Conservation (phyloP, 1,284 basidiomycete species). For the Exobasidium rhododendri region DNA sequence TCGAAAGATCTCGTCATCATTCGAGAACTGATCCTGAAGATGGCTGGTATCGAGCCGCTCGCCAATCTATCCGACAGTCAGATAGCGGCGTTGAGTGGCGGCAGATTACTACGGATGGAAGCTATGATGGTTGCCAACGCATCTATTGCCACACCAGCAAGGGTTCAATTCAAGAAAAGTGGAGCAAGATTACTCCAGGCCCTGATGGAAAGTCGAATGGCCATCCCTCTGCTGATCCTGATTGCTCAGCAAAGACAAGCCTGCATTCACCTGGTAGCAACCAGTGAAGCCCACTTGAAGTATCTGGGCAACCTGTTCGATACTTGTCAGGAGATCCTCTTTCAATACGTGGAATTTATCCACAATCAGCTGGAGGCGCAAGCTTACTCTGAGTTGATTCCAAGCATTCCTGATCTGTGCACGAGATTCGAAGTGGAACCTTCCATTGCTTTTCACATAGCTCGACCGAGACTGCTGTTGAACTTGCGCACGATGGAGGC, state of each 20-base stretch:
- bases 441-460: conserved; percentile 48
- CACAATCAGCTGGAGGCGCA: conserved; percentile 35
- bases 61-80: conserved; percentile 74
- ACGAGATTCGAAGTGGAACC: conserved; percentile 47
- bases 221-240: conserved; percentile 46
- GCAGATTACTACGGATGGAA: conserved; percentile 79
- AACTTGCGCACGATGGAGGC: conserved; percentile 14
- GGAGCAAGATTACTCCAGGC: conserved; percentile 38
- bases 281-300: conserved; percentile 48
- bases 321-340: conserved; percentile 44
- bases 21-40: conserved; percentile 86
- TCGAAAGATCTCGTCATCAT: conserved; percentile 86
- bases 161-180: conserved; percentile 31
- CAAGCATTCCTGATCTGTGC: conserved; percentile 30
- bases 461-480: conserved; percentile 25
- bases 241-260: conserved; percentile 51
- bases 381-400: conserved; percentile 39
- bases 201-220: conserved; percentile 33
- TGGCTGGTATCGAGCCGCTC: conserved; percentile 79
- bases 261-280: conserved; percentile 46
- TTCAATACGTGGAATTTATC: conserved; percentile 53
- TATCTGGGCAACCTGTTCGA: conserved; percentile 51
- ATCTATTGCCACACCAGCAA: conserved; percentile 31
- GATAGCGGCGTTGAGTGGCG: conserved; percentile 83
- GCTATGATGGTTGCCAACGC: conserved; percentile 62